Evolutionary conservation across 2,329 filamentous ascomycete species (phyloP), one percentile per base, ranked within the genome.

Genomic region (Neofusicoccum kwambonambiense): DNA sequence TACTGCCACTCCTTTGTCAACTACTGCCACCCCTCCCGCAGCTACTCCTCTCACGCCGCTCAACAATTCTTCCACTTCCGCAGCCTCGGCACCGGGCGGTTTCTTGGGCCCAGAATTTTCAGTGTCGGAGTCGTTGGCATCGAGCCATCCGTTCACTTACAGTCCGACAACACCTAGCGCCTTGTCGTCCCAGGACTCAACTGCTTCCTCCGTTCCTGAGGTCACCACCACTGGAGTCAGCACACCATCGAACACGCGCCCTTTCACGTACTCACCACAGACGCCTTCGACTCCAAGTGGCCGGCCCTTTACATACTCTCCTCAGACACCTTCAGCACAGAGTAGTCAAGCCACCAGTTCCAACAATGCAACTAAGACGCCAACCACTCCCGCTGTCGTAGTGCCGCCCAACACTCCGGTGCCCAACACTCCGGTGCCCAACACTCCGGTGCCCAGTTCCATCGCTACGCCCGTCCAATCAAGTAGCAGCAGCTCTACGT

Each of bases 81-180:
- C 34, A 51, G 8, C 34, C 5, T 42, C 45, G 11, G 34, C 35
- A 8, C 37, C 19, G 13, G 50, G 60, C 27, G 52, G 56, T 34
- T 64, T 61, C 42, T 7, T 57, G 13, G 56, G 52, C 12, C 45
- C 63, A 34, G 52, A 64, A 15, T 34, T 42, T 12, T 61, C 63
- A 9, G 63, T 57, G 12, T 44, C 62, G 8, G 50, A 13, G 15
- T 56, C 52, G 35, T 15, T 17, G 27, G 27, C 52, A 8, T 9
- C 45, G 12, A 54, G 35, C 13, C 37, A 34, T 35, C 6, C 19
- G 19, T 44, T 62, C 45, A 62, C 50, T 52, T 54, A 50, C 22
- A 22, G 35, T 31, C 50, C 60, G 15, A 15, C 35, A 12, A 62
- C 45, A 6, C 60, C 50, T 5, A 39, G 11, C 39, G 45, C 35